Conservation (phyloP, 1,284 basidiomycete genomes). For the Caloboletus firmus region DNA sequence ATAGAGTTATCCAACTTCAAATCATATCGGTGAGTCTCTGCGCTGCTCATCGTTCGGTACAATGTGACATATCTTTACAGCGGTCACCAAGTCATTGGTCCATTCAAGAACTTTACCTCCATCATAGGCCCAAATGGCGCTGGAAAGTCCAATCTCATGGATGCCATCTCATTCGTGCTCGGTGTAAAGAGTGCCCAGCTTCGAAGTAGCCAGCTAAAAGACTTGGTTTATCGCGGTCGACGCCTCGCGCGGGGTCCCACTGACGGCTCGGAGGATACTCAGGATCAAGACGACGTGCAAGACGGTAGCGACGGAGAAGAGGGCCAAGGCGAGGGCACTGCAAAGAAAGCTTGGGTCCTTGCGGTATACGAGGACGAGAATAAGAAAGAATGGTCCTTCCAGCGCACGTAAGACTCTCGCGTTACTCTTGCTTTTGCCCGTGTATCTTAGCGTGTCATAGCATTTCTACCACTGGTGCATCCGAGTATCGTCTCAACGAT, state of each 20-base stretch:
- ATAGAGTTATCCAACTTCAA: constrained; percentile 94
- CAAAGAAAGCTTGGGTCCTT: constrained; percentile 91
- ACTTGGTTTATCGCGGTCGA: constrained; percentile 92
- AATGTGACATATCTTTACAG: constrained; percentile 39
- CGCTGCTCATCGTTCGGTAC: neutral
- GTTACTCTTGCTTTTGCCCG: neutral
- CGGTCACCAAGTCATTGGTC: constrained; percentile 85
- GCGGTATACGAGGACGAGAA: constrained; percentile 84
- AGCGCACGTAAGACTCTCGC: constrained; percentile 71
- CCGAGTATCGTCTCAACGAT: constrained; percentile 85
- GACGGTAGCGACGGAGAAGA: constrained; percentile 51
- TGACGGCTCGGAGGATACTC: constrained; percentile 49
- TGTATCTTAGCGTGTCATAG: constrained; percentile 42
- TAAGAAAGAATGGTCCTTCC: constrained; percentile 85
- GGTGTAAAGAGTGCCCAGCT: constrained; percentile 94
- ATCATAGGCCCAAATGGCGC: constrained; percentile 99
- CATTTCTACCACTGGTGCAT: constrained; percentile 82
- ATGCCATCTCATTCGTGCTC: constrained; percentile 98
- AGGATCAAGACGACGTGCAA: constrained; percentile 47
- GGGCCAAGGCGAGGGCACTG: constrained; percentile 74
- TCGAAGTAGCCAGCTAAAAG: constrained; percentile 89
- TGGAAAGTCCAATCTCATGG: constrained; percentile 99
- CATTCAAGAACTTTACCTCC: constrained; percentile 91
- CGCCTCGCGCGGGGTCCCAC: constrained; percentile 62
- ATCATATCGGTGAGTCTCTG: constrained; percentile 66